phyloP scores from a whole-genome alignment of 805 yeast species.

The Saccharomycopsis vini region DNA sequence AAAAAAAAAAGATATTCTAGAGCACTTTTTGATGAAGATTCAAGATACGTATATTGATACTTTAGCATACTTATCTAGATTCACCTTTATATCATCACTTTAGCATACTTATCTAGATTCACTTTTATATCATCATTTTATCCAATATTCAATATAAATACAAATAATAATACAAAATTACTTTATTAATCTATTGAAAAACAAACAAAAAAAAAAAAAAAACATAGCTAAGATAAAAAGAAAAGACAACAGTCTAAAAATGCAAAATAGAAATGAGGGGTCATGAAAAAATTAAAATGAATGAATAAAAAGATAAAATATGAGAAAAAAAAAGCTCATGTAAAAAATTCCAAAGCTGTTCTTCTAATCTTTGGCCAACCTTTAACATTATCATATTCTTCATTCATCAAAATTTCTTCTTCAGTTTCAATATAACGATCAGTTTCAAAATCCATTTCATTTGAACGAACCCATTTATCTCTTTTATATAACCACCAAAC shows the following conservation, averaged over 20 bases:
- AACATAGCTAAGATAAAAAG: neutral
- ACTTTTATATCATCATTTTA: too few relatives aligned
- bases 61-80: too few relatives aligned
- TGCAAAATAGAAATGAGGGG: neutral
- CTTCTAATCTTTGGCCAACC: slow-evolving; percentile 37
- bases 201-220: too few relatives aligned
- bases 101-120: too few relatives aligned
- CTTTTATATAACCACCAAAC: slow-evolving; percentile 34
- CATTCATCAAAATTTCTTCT: slow-evolving; percentile 37
- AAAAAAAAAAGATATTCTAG: too few relatives aligned
- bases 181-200: too few relatives aligned
- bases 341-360: slow-evolving; percentile 7
- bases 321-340: neutral
- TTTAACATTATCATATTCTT: slow-evolving; percentile 30
- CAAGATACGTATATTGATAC: too few relatives aligned
- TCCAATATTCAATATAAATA: too few relatives aligned
- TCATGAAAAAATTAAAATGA: neutral
- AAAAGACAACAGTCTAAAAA: too few relatives aligned
- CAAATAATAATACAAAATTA: too few relatives aligned
- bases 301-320: neutral
- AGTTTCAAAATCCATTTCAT: slow-evolving; percentile 46
- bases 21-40: too few relatives aligned
- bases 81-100: too few relatives aligned
- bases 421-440: slow-evolving; percentile 41
- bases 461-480: slow-evolving; percentile 34